These are phyloP conservation scores for Ambrosia trifida DNA, from an alignment of 129 eudicot species.

Conservation along the genomic window DNA sequence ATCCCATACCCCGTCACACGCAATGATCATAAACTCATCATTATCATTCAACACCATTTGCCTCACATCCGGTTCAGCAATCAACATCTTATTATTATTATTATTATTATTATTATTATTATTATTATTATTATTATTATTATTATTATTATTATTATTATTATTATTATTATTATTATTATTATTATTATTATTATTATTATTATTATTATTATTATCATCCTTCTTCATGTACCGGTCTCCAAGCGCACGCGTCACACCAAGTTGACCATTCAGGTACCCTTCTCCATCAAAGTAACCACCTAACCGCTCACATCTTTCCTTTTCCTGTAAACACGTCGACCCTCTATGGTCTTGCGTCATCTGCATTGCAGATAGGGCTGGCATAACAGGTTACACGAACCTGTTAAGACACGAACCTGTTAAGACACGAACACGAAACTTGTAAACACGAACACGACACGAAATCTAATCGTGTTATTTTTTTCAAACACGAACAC, in stretches of 20 bases:
- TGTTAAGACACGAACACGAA: too few relatives aligned
- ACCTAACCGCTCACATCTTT: slow-evolving; percentile 63
- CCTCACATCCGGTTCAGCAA: too few relatives aligned
- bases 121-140: slow-evolving; percentile 47
- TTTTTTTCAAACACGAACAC: too few relatives aligned
- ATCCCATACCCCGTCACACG: slow-evolving; percentile 85
- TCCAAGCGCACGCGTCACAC: slow-evolving; percentile 84
- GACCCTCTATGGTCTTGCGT: slow-evolving; percentile 75
- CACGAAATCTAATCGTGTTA: too few relatives aligned
- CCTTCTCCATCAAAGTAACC: slow-evolving; percentile 58
- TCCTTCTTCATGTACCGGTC: slow-evolving; percentile 74
- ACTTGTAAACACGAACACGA: too few relatives aligned
- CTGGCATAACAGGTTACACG: too few relatives aligned
- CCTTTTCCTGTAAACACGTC: slow-evolving; percentile 43
- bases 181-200: slow-evolving; percentile 47
- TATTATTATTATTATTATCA: slow-evolving; percentile 33
- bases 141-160: slow-evolving; percentile 33
- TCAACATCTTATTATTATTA: slow-evolving; percentile 45
- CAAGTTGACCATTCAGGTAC: slow-evolving; percentile 71
- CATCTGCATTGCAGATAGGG: slow-evolving; percentile 47
- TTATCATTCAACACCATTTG: too few relatives aligned
- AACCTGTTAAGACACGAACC: too few relatives aligned
- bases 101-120: slow-evolving; percentile 31
- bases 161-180: slow-evolving; percentile 29
- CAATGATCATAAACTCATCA: too few relatives aligned